Evolutionary conservation across 1,284 basidiomycete genomes (phyloP).

Genomic region (Papiliotrema fonsecae): DNA sequence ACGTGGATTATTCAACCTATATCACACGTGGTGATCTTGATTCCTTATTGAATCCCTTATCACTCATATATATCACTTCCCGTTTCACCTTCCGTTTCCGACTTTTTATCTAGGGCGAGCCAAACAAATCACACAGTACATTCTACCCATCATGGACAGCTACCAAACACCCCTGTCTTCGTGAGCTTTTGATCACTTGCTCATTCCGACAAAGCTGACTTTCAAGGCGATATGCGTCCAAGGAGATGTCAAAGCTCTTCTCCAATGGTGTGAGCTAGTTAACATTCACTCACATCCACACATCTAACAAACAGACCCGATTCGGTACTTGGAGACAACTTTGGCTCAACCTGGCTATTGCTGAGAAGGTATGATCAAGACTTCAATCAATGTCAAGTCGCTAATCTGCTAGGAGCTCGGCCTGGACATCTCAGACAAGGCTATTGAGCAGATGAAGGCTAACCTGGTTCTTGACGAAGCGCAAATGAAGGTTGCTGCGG

Average conservation of each 20-base stretch:
- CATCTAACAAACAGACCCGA: constrained; percentile 62
- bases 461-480: constrained; percentile 84
- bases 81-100: no score
- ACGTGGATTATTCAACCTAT: no score
- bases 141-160: constrained; percentile 44
- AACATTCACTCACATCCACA: not conserved
- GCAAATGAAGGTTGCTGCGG: constrained; percentile 87
- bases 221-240: constrained; percentile 91
- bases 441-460: constrained; percentile 87
- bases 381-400: not conserved
- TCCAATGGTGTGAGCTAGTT: constrained; percentile 64
- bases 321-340: constrained; percentile 96
- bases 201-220: constrained; percentile 5
- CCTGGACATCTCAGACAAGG: constrained; percentile 80
- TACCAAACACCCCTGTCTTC: constrained; percentile 55
- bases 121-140: not conserved
- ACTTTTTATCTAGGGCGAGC: not conserved
- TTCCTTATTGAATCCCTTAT: no score
- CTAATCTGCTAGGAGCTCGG: constrained; percentile 67
- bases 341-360: constrained; percentile 94
- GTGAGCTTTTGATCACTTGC: constrained; percentile 26
- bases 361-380: constrained; percentile 63
- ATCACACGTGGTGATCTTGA: no score
- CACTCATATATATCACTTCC: no score
- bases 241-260: constrained; percentile 96